These are phyloP conservation scores for Clonostachys rhizophaga DNA, from an alignment of 2,329 filamentous ascomycete genomes.

Conservation along the genomic window DNA sequence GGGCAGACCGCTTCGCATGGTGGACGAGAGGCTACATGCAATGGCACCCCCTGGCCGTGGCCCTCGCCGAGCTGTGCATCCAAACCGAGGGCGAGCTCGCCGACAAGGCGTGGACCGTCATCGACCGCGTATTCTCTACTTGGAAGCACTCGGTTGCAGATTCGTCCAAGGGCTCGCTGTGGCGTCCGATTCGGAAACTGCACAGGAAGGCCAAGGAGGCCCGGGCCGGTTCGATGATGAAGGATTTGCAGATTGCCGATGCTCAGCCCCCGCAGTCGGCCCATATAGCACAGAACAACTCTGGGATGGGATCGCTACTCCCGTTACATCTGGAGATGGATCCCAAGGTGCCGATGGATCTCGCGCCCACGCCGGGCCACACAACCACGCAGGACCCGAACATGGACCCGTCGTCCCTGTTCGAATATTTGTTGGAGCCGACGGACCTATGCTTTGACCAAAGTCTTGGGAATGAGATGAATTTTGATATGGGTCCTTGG, in stretches of 20 bases:
- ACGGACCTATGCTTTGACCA: slow-evolving; percentile 14
- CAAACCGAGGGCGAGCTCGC: slow-evolving; percentile 38
- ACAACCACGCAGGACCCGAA: too few relatives aligned
- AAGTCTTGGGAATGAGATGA: slow-evolving; percentile 10
- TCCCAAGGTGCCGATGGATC: too few relatives aligned
- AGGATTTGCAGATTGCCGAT: slow-evolving; percentile 11
- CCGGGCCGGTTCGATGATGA: slow-evolving; percentile 21
- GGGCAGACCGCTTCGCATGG: slow-evolving; percentile 35
- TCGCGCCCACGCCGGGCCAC: too few relatives aligned
- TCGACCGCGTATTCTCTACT: slow-evolving; percentile 37
- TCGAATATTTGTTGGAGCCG: slow-evolving; percentile 16
- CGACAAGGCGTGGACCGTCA: slow-evolving; percentile 41
- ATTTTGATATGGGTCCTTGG: slow-evolving; percentile 29
- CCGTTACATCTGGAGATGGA: not conserved
- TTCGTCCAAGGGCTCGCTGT: slow-evolving; percentile 41
- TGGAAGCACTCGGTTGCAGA: slow-evolving; percentile 44
- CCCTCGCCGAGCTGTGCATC: slow-evolving; percentile 45
- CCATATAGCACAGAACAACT: not conserved
- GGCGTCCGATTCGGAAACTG: slow-evolving; percentile 49
- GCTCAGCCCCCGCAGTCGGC: not conserved
- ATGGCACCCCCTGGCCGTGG: slow-evolving; percentile 50
- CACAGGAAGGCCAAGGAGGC: slow-evolving; percentile 41
- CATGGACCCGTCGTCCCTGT: slow-evolving; percentile 19
- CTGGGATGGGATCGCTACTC: not conserved
- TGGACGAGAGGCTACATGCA: slow-evolving; percentile 46